Base-by-base conservation (phyloP, 1,284 basidiomycete genomes). In the Porogramme epimiltina region DNA sequence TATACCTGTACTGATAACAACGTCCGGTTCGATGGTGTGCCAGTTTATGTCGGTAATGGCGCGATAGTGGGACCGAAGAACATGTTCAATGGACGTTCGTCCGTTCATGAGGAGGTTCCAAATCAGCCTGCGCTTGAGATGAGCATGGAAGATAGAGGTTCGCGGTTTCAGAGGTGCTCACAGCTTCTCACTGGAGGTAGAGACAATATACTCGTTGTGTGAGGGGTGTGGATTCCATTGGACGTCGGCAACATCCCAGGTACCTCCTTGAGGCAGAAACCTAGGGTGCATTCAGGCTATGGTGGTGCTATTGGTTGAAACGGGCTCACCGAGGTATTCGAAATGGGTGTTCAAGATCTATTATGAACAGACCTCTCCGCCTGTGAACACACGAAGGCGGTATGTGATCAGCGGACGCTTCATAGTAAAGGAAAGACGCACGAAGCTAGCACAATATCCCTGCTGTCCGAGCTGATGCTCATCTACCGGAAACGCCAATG, bases 21-120 rank as follows among this genome's bases (percentile, higher is more conserved):
- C 75, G 55, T 95, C 85, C 2, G 88, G 87, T 62, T 94, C 87
- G 15, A 82, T 80, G 0, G 90, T 89, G 61, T 94, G 91, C 94
- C 95, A 98, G 63, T 98, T 97, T 65, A 97, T 93, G 64, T 98
- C 95, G 2, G 95, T 96, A 58, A 97, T 93, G 3, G 94, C 93
- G 44, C 95, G 85, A 55, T 92, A 91, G 64, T 97, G 95, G 0
- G 91, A 88, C 55, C 89, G 87, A 5, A 97, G 73, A 36, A 91
- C 85, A 66, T 86, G 85, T 67, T 87, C 80, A 49, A 91, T 93
- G n/a, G 78, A 88, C 25, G 79, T 88, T 66, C 82, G 87, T 46
- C 80, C 85, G n/a, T n/a, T 37, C n/a, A 87, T 73, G 49, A 81
- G 75, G 1, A 99, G 78, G 66, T 99, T 98, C 96, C 96, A 99